Evolutionary conservation across 2,329 filamentous ascomycete species (phyloP), one percentile per base, ranked within the genome.

Genomic region (Arthrinium phaeospermum): DNA sequence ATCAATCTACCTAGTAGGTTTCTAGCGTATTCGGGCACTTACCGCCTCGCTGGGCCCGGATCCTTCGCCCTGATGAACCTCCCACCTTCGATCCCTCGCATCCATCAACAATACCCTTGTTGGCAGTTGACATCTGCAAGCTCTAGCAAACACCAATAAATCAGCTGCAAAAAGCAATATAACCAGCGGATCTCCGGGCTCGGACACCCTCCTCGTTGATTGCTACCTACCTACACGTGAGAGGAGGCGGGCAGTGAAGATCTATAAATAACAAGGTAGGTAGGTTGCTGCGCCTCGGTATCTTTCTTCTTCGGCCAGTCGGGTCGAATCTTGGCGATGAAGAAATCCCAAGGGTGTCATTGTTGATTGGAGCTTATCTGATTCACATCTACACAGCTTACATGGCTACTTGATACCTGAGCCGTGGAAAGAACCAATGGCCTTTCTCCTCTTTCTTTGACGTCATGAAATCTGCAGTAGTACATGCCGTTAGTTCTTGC

Each of bases 111-210:
- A 4, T 16, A 45, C 16, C 53, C 53, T 12, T 37, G 53, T 61
- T 22, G 53, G 53, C 10, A 19, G 53, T 61, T 61, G 53, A 37
- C 53, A 61, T 61, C 27, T 61, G 53, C 19, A 34, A 19, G 30
- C 30, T 61, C 34, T 4, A 22, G 27, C 16, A 22, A 22, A 34
- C 53, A 37, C 53, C 27, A 37, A 37, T 61, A 22, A 16, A 37
- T n/a, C 46, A 22, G 53, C 30, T 37, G 53, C 53, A 37, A 12
- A 45, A 49, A 61, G 34, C 30, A 22, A 16, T 12, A 22, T 22
- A 22, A 34, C 53, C n/a, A 61, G 30, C 53, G 53, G 53, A 61
- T 61, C 53, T 61, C 30, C 53, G 53, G 51, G 7, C 51, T 57
- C 27, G 51, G 51, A 4, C 22, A 19, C 27, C 51, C 51, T 57